A percentile compares a stretch with the other conserved stretches of the same genome.
These are phyloP conservation scores for Oryza meyeriana DNA, from an alignment of 176 grass and related monocot genomes.

Conservation along the genomic window DNA sequence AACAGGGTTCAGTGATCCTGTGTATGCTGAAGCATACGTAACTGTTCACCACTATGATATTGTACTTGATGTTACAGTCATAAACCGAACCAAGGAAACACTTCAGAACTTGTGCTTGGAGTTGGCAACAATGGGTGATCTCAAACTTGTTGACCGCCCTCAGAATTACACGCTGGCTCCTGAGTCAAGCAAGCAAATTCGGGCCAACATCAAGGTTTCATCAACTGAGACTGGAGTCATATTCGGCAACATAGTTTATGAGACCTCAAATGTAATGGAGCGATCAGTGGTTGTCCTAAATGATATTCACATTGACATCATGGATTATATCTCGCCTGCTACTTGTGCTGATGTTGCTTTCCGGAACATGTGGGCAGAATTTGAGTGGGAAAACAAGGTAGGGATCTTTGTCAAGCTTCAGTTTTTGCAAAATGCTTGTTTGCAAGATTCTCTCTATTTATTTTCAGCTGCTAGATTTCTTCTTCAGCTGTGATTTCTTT, in stretches of 20 bases:
- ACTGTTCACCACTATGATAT: constrained; percentile 72
- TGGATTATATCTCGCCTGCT: constrained; percentile 77
- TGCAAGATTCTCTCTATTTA: background rate
- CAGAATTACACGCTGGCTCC: constrained; percentile 68
- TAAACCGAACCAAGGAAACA: constrained; percentile 62
- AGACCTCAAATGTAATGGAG: constrained; percentile 71
- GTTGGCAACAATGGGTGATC: constrained; percentile 64
- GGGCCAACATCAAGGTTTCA: constrained; percentile 72
- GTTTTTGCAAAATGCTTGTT: background rate
- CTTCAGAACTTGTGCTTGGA: constrained; percentile 73
- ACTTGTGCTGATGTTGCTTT: constrained; percentile 65
- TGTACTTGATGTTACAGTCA: constrained; percentile 67
- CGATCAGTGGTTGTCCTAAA: constrained; percentile 64
- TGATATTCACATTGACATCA: constrained; percentile 78
- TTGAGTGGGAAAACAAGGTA: constrained; percentile 84
- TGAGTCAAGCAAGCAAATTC: constrained; percentile 65
- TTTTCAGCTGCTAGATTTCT: background rate
- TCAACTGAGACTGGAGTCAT: constrained; percentile 77
- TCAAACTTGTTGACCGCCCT: constrained; percentile 70
- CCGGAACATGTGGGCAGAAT: constrained; percentile 76
- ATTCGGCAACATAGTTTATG: constrained; percentile 69
- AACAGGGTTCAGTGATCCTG: constrained; percentile 64
- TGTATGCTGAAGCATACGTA: constrained; percentile 68
- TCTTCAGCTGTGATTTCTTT: background rate
- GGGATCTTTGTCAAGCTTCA: background rate